Evolutionary conservation across 495 filamentous ascomycete genomes (phyloP), one percentile per base, ranked within the genome.

Genomic region (Usnea hakonensis): DNA sequence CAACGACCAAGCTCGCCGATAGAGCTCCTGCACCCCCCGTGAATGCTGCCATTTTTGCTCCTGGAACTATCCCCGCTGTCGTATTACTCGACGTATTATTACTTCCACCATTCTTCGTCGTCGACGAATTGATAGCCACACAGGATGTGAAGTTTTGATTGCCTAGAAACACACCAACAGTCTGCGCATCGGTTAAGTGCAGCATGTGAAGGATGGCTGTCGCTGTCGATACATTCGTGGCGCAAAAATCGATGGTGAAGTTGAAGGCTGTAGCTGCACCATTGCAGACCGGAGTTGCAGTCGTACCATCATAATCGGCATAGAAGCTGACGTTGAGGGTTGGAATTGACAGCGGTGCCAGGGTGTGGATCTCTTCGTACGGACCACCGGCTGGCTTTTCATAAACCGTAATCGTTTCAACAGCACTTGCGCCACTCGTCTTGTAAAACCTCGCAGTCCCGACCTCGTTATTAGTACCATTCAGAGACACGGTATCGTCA

Each of bases 321-420:
- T 71, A 69, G 36, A 72, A 63, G 58, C 62, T 64, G 17, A 70
- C 62, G n/a, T 69, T 60, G 23, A 30, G 38, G 32, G 62, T 28
- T 5, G 60, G 38, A 23, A 69, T 46, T 57, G 38, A 59, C 17
- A 71, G 30, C 19, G 62, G 67, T 37, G 54, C 63, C 13, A 68
- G 37, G 54, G 38, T 57, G 41, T 60, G 64, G 44, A 61, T 44
- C 26, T 59, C 63, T 50, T 59, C 41, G 23, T 72, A 69, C 5
- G 69, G 69, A n/a, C 60, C 70, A 32, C 26, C 28, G 0, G 65
- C 53, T n/a, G 69, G 70, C 58, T 69, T 72, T 26, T 57, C 57
- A 57, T 70, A 69, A 19, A 46, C 55, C 9, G 57, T 60, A 33
- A 72, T 67, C 30, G 70, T 71, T 60, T 72, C 70, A 46, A 70